Percentiles rank a stretch among this genome's conserved stretches.
These are phyloP conservation scores for Sonneratia caseolaris DNA, from an alignment of 345 rosid genomes.

Conservation along the genomic window DNA sequence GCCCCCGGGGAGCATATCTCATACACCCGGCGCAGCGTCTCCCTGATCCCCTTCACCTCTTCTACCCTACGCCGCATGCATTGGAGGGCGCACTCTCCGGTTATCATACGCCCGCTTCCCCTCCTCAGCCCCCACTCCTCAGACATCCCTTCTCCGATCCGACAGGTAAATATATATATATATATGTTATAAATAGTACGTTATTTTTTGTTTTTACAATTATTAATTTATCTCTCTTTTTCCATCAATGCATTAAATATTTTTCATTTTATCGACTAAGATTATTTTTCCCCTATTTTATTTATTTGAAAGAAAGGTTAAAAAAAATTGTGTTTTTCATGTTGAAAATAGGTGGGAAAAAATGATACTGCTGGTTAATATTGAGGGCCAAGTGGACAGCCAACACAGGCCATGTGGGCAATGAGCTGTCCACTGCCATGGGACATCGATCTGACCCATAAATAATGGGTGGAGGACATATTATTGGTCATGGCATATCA, in stretches of 20 bases:
- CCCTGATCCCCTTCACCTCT: constrained; percentile 33
- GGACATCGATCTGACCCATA: constrained; percentile 3
- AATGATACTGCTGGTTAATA: too few relatives aligned
- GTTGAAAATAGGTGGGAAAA: too few relatives aligned
- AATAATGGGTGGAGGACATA: not conserved
- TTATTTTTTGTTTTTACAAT: too few relatives aligned
- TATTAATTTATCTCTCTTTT: too few relatives aligned
- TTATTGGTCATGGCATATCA: not conserved
- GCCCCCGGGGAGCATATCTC: constrained; percentile 34
- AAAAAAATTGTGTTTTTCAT: too few relatives aligned
- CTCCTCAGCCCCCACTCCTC: constrained; percentile 26
- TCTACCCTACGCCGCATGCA: constrained; percentile 35
- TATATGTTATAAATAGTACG: too few relatives aligned
- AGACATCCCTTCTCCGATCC: constrained; percentile 20
- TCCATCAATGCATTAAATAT: too few relatives aligned
- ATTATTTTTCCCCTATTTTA: too few relatives aligned
- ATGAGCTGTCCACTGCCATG: constrained; percentile 1
- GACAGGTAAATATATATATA: constrained; percentile 29
- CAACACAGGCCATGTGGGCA: constrained; percentile 3
- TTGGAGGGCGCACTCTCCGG: constrained; percentile 35
- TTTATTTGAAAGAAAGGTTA: too few relatives aligned
- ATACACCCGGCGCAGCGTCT: constrained; percentile 28
- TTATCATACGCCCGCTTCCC: constrained; percentile 24
- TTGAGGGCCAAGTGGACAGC: constrained; percentile 2
- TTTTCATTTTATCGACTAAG: too few relatives aligned